Evolutionary conservation across 352 stramenopile species (phyloP).

Genomic region (Globisporangium megalacanthum): DNA sequence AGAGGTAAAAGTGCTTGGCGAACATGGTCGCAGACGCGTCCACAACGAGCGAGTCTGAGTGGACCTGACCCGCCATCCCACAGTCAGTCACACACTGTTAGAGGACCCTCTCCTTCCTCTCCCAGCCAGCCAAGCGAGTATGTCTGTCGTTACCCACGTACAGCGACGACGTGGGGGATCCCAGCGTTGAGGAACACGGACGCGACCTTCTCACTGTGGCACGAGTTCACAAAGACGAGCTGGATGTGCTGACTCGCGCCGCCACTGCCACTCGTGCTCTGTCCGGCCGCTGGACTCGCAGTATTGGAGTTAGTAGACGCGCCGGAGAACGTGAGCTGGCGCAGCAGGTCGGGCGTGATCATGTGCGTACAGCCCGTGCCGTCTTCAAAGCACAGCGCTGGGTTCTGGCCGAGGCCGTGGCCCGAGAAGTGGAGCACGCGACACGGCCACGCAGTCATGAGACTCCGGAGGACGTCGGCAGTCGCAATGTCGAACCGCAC

Average conservation of each 20-base stretch:
- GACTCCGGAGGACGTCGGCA: slow-evolving; percentile 60
- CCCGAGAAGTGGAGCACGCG: slow-evolving; percentile 77
- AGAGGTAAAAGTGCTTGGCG: slow-evolving; percentile 83
- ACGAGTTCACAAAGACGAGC: slow-evolving; percentile 82
- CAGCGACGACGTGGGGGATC: slow-evolving; percentile 89
- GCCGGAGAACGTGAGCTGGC: slow-evolving; percentile 65
- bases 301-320: not conserved
- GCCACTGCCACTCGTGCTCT: slow-evolving; percentile 12
- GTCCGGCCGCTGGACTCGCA: not conserved
- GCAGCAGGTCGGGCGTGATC: slow-evolving; percentile 58
- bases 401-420: slow-evolving; percentile 60
- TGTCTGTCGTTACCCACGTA: slow-evolving; percentile 17
- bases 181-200: slow-evolving; percentile 86
- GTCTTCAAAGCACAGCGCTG: slow-evolving; percentile 78
- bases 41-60: slow-evolving; percentile 73
- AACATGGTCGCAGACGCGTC: slow-evolving; percentile 76
- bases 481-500: slow-evolving; percentile 76
- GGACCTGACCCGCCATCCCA: slow-evolving; percentile 24
- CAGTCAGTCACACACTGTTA: not conserved
- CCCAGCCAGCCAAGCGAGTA: too few relatives aligned
- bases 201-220: slow-evolving; percentile 83
- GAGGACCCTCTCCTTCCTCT: not conserved
- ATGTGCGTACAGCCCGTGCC: slow-evolving; percentile 65
- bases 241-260: slow-evolving; percentile 29
- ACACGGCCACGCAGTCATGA: slow-evolving; percentile 76